Evolutionary conservation across 257 asterid genomes (phyloP).

Genomic region (Capsicum rhomboideum): DNA sequence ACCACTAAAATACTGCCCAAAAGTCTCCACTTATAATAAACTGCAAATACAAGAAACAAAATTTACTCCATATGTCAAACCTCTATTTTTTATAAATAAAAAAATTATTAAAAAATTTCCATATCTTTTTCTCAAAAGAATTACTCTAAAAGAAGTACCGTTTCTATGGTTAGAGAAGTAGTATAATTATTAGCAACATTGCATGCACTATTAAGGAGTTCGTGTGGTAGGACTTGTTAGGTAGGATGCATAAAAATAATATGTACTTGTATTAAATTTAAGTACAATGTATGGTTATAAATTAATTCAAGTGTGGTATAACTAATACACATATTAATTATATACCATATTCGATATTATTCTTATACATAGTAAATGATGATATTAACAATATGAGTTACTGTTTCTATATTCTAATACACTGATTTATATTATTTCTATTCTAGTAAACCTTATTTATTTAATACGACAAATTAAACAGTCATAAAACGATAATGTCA

Average conservation of each 20-base stretch:
- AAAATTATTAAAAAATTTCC: neutral
- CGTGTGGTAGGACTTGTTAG: neutral
- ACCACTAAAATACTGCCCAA: neutral
- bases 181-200: neutral
- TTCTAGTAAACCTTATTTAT: no score
- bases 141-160: neutral
- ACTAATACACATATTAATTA: no score
- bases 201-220: neutral
- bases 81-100: neutral
- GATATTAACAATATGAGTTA: no score
- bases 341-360: no score
- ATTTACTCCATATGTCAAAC: neutral
- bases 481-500: no score
- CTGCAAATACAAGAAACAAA: neutral
- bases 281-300: neutral
- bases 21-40: neutral
- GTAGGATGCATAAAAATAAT: neutral
- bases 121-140: neutral
- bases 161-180: neutral
- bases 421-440: no score
- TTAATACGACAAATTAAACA: no score
- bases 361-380: no score
- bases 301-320: neutral
- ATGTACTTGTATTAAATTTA: neutral
- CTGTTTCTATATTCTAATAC: no score